phyloP scores from a whole-genome alignment of 2,329 filamentous ascomycete genomes.

The Colletotrichum tropicale region DNA sequence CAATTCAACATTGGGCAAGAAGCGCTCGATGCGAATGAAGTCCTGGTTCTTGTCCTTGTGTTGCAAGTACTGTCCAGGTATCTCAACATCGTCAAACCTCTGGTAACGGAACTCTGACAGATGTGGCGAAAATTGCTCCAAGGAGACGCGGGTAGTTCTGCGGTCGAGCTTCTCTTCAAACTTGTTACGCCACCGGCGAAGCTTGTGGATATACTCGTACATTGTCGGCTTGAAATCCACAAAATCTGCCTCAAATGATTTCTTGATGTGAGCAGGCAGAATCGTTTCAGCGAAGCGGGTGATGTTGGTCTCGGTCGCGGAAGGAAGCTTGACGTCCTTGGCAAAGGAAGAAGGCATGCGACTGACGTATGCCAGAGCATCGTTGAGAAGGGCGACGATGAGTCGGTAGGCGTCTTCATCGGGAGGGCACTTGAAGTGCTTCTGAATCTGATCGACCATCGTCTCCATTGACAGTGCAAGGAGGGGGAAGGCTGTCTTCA shows the following conservation, averaged over 20 bases:
- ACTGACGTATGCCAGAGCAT: constrained; percentile 90
- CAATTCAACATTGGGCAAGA: constrained; percentile 92
- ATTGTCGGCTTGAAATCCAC: constrained; percentile 94
- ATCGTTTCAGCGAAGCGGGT: constrained; percentile 96
- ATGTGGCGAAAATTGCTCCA: constrained; percentile 88
- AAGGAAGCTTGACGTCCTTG: constrained; percentile 87
- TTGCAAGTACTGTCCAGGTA: constrained; percentile 94
- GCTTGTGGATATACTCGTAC: constrained; percentile 97
- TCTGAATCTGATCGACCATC: constrained; percentile 98
- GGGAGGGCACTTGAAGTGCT: constrained; percentile 98
- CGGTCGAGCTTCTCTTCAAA: constrained; percentile 98
- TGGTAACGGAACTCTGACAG: constrained; percentile 96
- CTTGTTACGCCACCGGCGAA: constrained; percentile 94
- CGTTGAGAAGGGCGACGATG: constrained; percentile 96
- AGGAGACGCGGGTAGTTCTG: constrained; percentile 70
- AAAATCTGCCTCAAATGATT: constrained; percentile 97
- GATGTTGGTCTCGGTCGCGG: constrained; percentile 94
- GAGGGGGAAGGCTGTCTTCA: constrained; percentile 96
- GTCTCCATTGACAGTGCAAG: constrained; percentile 98
- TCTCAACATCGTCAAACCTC: constrained; percentile 98
- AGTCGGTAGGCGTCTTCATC: constrained; percentile 97
- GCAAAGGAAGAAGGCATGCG: constrained; percentile 86
- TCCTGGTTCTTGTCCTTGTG: constrained; percentile 99
- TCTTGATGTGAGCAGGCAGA: constrained; percentile 90
- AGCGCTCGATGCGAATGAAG: constrained; percentile 96